These are phyloP conservation scores for Pythium scleroteichum DNA, from an alignment of 352 stramenopile genomes.

Conservation along the genomic window DNA sequence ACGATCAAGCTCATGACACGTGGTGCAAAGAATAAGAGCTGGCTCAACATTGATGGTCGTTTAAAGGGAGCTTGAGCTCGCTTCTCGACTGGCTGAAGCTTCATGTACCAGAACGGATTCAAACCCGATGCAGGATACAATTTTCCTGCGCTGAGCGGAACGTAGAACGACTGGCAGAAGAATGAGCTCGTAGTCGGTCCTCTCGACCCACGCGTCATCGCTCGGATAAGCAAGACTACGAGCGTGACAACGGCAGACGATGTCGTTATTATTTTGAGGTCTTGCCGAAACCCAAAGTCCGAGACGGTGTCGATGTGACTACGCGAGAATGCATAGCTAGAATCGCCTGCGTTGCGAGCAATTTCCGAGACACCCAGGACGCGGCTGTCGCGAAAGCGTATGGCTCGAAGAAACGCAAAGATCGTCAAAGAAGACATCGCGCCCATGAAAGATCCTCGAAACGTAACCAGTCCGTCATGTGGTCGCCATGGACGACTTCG, in stretches of 20 bases:
- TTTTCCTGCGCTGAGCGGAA: constrained; percentile 13
- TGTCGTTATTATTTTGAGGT: constrained; percentile 3
- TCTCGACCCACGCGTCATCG: not conserved
- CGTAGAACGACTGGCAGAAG: constrained; percentile 16
- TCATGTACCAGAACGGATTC: too few species aligned
- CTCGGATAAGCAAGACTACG: not conserved
- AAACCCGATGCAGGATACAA: not conserved
- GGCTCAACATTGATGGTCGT: too few species aligned
- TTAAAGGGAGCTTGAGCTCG: too few species aligned
- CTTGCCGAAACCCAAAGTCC: constrained; percentile 13
- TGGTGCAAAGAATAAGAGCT: too few species aligned
- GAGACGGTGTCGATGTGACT: not conserved
- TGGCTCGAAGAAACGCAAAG: constrained; percentile 8
- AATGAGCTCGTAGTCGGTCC: not conserved
- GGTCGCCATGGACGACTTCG: not conserved
- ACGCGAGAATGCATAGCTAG: too few species aligned
- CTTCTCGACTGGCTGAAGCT: too few species aligned
- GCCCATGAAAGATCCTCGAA: constrained; percentile 20
- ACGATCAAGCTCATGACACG: not conserved
- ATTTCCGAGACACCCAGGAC: constrained; percentile 6
- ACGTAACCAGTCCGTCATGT: constrained; percentile 4
- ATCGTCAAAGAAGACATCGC: constrained; percentile 2
- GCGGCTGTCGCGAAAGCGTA: constrained; percentile 15
- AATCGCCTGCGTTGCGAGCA: not conserved
- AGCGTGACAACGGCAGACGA: not conserved